Evolutionary conservation across 148 eudicot species (phyloP).

Genomic region (Dianthus caryophyllus): DNA sequence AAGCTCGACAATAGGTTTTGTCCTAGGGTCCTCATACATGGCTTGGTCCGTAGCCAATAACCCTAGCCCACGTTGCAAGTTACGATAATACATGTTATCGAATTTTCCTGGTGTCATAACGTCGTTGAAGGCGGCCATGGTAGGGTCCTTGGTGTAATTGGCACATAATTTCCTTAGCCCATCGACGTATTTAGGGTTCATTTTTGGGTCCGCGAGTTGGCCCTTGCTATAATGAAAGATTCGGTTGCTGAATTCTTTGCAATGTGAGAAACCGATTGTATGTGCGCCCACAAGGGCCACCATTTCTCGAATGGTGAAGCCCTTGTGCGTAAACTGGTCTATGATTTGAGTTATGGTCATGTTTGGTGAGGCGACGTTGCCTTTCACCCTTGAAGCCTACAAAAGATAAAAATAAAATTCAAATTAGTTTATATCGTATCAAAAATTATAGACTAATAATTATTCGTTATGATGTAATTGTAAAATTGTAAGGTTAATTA

Average conservation of each 20-base stretch:
- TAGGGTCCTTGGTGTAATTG: slow-evolving; percentile 45
- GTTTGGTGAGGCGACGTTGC: slow-evolving; percentile 52
- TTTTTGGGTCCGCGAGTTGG: slow-evolving; percentile 38
- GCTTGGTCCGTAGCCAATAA: slow-evolving; percentile 54
- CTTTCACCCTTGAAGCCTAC: slow-evolving; percentile 42
- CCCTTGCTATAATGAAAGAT: slow-evolving; percentile 42
- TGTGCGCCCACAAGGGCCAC: slow-evolving; percentile 71
- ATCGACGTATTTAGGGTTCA: slow-evolving; percentile 48
- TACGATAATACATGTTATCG: slow-evolving; percentile 61
- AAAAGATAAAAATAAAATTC: not conserved
- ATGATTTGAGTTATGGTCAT: slow-evolving; percentile 51
- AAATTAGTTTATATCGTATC: too few relatives aligned
- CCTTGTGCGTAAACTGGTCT: slow-evolving; percentile 43
- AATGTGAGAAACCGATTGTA: slow-evolving; percentile 77
- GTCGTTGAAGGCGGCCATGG: slow-evolving; percentile 65
- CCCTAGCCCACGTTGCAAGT: slow-evolving; percentile 59
- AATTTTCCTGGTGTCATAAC: slow-evolving; percentile 69
- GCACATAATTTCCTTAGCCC: slow-evolving; percentile 50
- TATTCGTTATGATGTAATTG: too few relatives aligned
- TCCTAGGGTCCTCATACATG: slow-evolving; percentile 42
- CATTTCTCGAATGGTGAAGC: slow-evolving; percentile 54
- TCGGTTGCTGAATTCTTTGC: slow-evolving; percentile 54
- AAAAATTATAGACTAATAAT: too few relatives aligned
- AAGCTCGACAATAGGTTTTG: slow-evolving; percentile 50
- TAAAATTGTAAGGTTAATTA: too few relatives aligned